Conservation (phyloP, 768 basidiomycete species). For the Austroboletus eburneus region DNA sequence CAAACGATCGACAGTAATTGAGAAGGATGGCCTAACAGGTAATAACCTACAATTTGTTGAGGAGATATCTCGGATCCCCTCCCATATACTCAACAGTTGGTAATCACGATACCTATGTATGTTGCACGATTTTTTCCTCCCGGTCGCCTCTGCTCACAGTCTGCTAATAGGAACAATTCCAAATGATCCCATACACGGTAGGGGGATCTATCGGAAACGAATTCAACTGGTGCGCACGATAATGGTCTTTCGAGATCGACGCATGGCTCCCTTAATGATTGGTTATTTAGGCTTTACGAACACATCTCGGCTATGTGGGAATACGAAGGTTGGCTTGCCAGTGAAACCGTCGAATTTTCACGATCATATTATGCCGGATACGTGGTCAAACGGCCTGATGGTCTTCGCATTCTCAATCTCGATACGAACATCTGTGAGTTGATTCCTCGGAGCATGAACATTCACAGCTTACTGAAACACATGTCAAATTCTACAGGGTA, state of each 20-base stretch:
- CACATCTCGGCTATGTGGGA: constrained; percentile 43
- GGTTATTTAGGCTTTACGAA: constrained; percentile 40
- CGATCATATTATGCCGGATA: constrained; percentile 45
- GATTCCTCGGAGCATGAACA: not conserved
- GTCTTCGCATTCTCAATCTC: constrained; percentile 45
- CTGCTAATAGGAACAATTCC: constrained; percentile 7
- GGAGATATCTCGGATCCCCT: constrained; percentile 50
- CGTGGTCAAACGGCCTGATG: constrained; percentile 38
- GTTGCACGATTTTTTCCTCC: not conserved
- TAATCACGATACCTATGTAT: constrained; percentile 70
- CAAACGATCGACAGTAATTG: not conserved
- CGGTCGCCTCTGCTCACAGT: not conserved
- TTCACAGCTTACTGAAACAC: not conserved
- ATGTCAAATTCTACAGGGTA: not conserved
- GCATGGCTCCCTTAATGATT: not conserved
- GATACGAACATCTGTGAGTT: constrained; percentile 45
- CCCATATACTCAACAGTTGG: constrained; percentile 71
- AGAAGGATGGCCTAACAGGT: constrained; percentile 35
- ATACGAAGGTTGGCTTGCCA: constrained; percentile 41
- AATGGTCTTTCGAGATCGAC: not conserved
- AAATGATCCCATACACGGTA: constrained; percentile 38
- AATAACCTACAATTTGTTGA: constrained; percentile 58
- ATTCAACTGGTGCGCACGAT: constrained; percentile 37
- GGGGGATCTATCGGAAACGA: constrained; percentile 30
- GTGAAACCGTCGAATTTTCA: constrained; percentile 32